Base-by-base conservation (phyloP, 768 basidiomycete genomes). In the Termitomyces sp. region DNA sequence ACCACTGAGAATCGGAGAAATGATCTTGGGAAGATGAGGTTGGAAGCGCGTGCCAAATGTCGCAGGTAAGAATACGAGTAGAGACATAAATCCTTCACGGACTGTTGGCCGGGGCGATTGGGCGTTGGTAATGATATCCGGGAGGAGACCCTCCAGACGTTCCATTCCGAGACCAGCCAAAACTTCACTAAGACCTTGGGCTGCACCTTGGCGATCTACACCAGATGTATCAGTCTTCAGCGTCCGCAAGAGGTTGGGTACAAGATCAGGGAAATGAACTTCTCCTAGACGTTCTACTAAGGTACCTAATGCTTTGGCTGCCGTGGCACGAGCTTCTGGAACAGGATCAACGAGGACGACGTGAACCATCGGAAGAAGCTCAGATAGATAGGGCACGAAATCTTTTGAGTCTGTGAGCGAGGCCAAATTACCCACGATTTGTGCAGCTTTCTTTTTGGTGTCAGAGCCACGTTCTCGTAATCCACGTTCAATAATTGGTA, bases 151-250 rank as follows among this genome's bases (percentile, higher is more conserved):
- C 68, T 99, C 97, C 61, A 99, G 80, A 46, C 94, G 82, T 61
- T 98, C 95, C 90, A 97, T 95, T n/a, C 97, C 97, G 31, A 98
- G 83, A 20, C 94, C 95, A 3, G 94, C 88, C 2, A 98, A 79
- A 8, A 98, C 94, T 72, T 98, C 97, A 59, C 90, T 90, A 46
- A 98, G 81, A 65, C 97, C 97, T 72, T 98, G 97, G 3, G 96
- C 96, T 0, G 97, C 96, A 59, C 96, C 97, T 75, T 98, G 97
- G 51, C 96, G 83, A 70, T 99, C 97, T 26, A 98, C 95, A 14
- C 94, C 94, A 0, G 92, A 93, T 0, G 91, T 89, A 63, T 98
- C 94, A 10, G 92, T 88, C 72, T 94, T 94, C 61, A 98, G 82
- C 4, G 89, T 94, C 54, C 88, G 81, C 37, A 98, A 73, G 14